Evolutionary conservation across 2,329 filamentous ascomycete species (phyloP).

Genomic region (Monosporascus sp.): DNA sequence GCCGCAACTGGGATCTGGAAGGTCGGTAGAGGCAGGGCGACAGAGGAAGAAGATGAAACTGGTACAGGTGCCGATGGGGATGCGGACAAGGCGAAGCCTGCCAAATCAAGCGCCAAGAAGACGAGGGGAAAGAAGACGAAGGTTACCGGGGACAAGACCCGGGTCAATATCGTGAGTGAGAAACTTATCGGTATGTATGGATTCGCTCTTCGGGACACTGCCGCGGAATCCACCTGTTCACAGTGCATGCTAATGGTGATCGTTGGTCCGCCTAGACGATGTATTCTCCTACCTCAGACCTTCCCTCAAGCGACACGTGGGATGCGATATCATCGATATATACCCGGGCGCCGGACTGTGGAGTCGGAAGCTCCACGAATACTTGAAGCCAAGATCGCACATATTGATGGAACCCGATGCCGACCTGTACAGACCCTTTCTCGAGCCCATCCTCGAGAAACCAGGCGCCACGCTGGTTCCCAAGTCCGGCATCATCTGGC

Average conservation of each 20-base stretch:
- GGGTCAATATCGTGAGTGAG: slow-evolving; percentile 49
- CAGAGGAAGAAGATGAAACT: neutral
- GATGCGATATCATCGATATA: slow-evolving; percentile 82
- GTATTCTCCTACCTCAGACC: slow-evolving; percentile 63
- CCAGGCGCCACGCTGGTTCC: slow-evolving; percentile 45
- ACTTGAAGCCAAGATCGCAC: slow-evolving; percentile 74
- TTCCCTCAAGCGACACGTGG: slow-evolving; percentile 62
- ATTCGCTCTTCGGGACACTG: neutral
- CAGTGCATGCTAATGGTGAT: too few relatives aligned
- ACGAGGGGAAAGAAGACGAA: neutral
- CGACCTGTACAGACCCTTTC: slow-evolving; percentile 52
- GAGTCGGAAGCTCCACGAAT: slow-evolving; percentile 70
- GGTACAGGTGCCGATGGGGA: neutral
- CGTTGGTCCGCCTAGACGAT: slow-evolving; percentile 47
- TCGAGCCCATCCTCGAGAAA: slow-evolving; percentile 50
- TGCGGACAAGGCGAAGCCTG: neutral
- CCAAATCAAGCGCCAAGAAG: neutral
- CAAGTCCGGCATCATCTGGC: slow-evolving; percentile 54
- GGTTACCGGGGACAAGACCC: slow-evolving; percentile 26
- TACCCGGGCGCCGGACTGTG: slow-evolving; percentile 76
- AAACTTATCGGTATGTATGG: slow-evolving; percentile 41
- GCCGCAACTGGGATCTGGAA: slow-evolving; percentile 14
- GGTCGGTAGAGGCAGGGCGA: neutral
- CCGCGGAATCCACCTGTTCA: too few relatives aligned
- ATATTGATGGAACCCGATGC: slow-evolving; percentile 71